Percentiles rank a stretch among this genome's conserved stretches.
Conservation (phyloP, 352 stramenopile genomes). For the Globisporangium takayamanum region DNA sequence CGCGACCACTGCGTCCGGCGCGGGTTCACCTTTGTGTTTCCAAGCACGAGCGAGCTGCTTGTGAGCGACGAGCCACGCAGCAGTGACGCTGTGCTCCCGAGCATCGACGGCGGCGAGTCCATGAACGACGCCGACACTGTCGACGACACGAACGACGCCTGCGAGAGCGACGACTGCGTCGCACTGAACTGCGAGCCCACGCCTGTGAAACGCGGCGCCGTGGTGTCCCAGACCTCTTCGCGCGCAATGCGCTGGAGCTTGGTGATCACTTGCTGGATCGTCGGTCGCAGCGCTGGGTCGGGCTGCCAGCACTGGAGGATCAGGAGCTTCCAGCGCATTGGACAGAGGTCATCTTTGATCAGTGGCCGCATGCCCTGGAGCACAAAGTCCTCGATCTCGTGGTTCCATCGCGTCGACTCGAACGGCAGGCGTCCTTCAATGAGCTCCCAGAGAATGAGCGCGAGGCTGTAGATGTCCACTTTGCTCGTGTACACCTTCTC, state of each 20-base stretch:
- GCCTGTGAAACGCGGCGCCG: slow-evolving; percentile 46
- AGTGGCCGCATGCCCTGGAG: slow-evolving; percentile 58
- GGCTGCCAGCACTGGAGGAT: slow-evolving; percentile 81
- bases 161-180: slow-evolving; percentile 36
- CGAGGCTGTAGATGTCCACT: slow-evolving; percentile 87
- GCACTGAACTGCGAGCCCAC: slow-evolving; percentile 41
- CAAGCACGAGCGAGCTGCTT: slow-evolving; percentile 11
- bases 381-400: slow-evolving; percentile 82
- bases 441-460: slow-evolving; percentile 84
- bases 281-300: slow-evolving; percentile 72
- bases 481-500: slow-evolving; percentile 85
- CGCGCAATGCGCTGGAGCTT: slow-evolving; percentile 73
- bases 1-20: slow-evolving; percentile 16
- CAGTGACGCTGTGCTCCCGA: slow-evolving; percentile 9
- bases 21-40: slow-evolving; percentile 4
- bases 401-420: slow-evolving; percentile 77
- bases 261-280: slow-evolving; percentile 83
- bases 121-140: slow-evolving; percentile 25
- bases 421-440: slow-evolving; percentile 81
- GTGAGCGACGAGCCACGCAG: slow-evolving; percentile 9
- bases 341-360: slow-evolving; percentile 63
- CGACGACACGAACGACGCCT: slow-evolving; percentile 34
- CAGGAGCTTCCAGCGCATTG: slow-evolving; percentile 69
- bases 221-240: slow-evolving; percentile 70
- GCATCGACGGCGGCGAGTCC: slow-evolving; percentile 32